Evolutionary conservation across 1,284 basidiomycete species (phyloP).

Genomic region (Earliella scabrosa): DNA sequence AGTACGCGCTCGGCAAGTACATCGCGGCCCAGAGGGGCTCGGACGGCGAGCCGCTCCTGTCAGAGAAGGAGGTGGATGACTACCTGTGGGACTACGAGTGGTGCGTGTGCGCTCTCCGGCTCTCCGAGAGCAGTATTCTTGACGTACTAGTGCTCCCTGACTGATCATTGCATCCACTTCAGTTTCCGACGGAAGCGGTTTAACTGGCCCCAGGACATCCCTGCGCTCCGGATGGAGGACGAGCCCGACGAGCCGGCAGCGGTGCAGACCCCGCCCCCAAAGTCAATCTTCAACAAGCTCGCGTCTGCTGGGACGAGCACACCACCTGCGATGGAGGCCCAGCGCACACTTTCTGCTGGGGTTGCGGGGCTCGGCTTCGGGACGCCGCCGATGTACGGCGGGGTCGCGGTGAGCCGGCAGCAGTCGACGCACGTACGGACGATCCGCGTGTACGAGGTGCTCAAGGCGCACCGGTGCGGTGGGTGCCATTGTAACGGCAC

Average conservation of each 20-base stretch:
- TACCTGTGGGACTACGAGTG: conserved; percentile 70
- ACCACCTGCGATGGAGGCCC: neutral
- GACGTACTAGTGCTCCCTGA: neutral
- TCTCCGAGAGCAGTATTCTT: too few relatives aligned
- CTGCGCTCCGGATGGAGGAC: conserved; percentile 26
- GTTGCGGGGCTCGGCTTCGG: neutral
- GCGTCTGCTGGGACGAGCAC: neutral
- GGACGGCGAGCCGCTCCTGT: conserved; percentile 42
- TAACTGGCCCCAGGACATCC: conserved; percentile 39
- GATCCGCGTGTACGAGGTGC: conserved; percentile 59
- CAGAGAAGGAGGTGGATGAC: conserved; percentile 52
- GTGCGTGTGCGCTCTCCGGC: conserved; percentile 43
- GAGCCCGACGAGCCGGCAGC: conserved; percentile 8
- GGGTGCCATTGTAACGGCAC: conserved; percentile 3
- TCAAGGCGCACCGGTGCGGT: conserved; percentile 19
- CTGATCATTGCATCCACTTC: neutral
- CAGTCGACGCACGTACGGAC: conserved; percentile 50
- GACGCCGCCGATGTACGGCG: conserved; percentile 13
- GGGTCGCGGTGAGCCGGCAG: conserved; percentile 8
- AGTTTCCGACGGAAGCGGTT: conserved; percentile 67
- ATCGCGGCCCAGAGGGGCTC: conserved; percentile 45
- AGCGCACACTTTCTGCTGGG: conserved; percentile 2
- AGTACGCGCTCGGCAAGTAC: conserved; percentile 57
- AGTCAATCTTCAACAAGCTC: conserved; percentile 18
- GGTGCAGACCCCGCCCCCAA: conserved; percentile 3